A percentile compares a stretch with the other conserved stretches of the same genome.
These are phyloP conservation scores for Thermothielavioides terrestris DNA, from an alignment of 495 filamentous ascomycete genomes.

Conservation along the genomic window DNA sequence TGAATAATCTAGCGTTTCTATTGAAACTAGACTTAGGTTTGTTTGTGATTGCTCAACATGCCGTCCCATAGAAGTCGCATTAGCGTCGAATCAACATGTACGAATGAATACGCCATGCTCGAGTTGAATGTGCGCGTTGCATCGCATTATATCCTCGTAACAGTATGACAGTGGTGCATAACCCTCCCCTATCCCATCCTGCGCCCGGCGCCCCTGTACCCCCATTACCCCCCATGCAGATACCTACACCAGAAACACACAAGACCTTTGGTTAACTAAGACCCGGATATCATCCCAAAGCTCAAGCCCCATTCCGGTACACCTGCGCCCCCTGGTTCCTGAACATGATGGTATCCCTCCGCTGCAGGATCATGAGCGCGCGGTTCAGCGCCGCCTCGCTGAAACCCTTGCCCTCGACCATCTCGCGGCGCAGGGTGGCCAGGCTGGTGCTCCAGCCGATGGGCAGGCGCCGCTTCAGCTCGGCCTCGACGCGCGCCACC, in stretches of 20 bases:
- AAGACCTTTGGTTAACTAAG: too few relatives aligned
- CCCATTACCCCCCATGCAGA: too few relatives aligned
- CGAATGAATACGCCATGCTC: background rate
- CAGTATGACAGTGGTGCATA: too few relatives aligned
- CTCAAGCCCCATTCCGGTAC: constrained; percentile 54
- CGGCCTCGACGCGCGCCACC: constrained; percentile 78
- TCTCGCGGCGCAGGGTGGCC: constrained; percentile 75
- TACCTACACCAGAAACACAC: background rate
- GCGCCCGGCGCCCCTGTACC: constrained; percentile 4
- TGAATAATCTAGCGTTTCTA: too few relatives aligned
- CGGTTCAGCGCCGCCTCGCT: constrained; percentile 76
- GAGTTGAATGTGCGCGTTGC: background rate
- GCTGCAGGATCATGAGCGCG: constrained; percentile 75
- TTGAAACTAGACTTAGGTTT: too few relatives aligned
- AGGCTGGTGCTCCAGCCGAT: constrained; percentile 93
- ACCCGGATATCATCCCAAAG: background rate
- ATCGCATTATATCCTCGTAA: background rate
- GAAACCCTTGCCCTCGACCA: constrained; percentile 82
- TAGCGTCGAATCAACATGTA: background rate
- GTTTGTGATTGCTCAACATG: background rate
- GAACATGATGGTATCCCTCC: constrained; percentile 86
- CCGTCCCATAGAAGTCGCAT: background rate
- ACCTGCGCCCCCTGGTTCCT: constrained; percentile 83
- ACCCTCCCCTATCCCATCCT: background rate
- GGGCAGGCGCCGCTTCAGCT: constrained; percentile 77